A percentile compares a stretch with the other conserved stretches of the same genome.
Conservation (phyloP, 2,329 filamentous ascomycete genomes). For the Phyllosticta citribraziliensis region DNA sequence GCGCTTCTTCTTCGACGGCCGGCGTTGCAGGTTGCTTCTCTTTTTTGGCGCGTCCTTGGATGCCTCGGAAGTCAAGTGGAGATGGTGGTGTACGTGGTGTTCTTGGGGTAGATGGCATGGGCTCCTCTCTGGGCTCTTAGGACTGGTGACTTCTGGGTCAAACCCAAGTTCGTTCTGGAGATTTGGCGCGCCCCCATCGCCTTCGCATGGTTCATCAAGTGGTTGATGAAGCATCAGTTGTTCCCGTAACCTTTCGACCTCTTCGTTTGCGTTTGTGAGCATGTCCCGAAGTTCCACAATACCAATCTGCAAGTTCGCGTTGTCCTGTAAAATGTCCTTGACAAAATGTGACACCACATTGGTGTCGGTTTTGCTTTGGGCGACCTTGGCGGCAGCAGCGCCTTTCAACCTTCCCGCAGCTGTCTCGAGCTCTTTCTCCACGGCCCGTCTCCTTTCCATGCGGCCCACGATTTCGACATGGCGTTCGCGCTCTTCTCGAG, state of each 20-base stretch:
- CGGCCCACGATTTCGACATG: constrained; percentile 72
- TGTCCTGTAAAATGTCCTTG: constrained; percentile 88
- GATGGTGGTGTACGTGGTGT: constrained; percentile 90
- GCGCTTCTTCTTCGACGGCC: constrained; percentile 63
- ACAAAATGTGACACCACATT: constrained; percentile 92
- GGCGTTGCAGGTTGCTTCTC: constrained; percentile 37
- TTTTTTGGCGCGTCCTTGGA: constrained; percentile 29
- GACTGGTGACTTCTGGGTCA: constrained; percentile 15
- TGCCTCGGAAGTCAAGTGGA: constrained; percentile 45
- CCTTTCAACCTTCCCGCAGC: constrained; percentile 74
- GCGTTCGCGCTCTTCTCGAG: constrained; percentile 66
- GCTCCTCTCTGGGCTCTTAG: constrained; percentile 17
- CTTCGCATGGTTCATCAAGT: constrained; percentile 32
- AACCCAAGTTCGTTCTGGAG: constrained; percentile 62
- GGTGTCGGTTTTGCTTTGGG: constrained; percentile 49
- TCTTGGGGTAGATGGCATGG: constrained; percentile 34
- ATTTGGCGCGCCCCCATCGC: constrained; percentile 34
- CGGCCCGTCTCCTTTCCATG: constrained; percentile 72
- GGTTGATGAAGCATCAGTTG: constrained; percentile 75
- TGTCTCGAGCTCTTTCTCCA: constrained; percentile 72
- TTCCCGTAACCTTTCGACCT: constrained; percentile 78
- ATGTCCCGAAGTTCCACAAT: constrained; percentile 87
- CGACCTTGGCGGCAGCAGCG: constrained; percentile 60
- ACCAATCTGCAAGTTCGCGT: constrained; percentile 83
- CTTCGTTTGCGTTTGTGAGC: constrained; percentile 83